Base-by-base conservation (phyloP, 805 yeast genomes). In the Zygoascus tannicola region DNA sequence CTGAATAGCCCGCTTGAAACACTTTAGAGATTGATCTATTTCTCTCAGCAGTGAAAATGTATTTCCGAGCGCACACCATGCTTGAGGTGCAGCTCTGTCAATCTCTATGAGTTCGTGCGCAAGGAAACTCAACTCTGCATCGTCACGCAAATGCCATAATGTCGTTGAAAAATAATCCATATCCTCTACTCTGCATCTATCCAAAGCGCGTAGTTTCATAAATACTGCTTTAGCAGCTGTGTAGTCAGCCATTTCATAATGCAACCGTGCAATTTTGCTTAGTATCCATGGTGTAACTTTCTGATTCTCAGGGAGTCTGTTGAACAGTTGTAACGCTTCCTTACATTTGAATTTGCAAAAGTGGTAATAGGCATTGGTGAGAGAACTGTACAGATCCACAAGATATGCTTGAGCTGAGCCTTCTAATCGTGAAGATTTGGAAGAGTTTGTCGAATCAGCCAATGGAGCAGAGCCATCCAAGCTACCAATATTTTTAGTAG, bases 21-120 rank as follows among this genome's bases (percentile, higher is more conserved):
- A 86, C 54, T 77, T 78, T 26, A 90, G 78, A 0, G 97, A 95
- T 59, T 85, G 94, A 50, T 84, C 92, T 2, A 92, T 83, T 55
- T 90, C 96, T 48, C 85, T 71, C 32, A 76, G 76, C 32, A 88
- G 68, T 4, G 96, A 85, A 50, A 85, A 85, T 37, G 90, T 72
- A 60, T 90, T 92, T 1, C 98, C 98, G 47, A 87, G 70, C 1
- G 83, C 80, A 50, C 92, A 82, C 97, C 98, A 90, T 0, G 96
- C 79, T 51, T 86, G 81, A 4, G 95, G 83, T 10, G 80, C 68
- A n/a, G 70, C 62, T 8, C 76, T 67, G 52, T 81, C 76, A 15
- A 78, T 66, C 46, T 79, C 84, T 49, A 79, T 69, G 35, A 90
- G 67, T 52, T 87, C 96, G 57, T 84, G 85, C 2, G 95, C 84